phyloP scores from a whole-genome alignment of 106 monocot genomes.

The Phalaenopsis aphrodite region DNA sequence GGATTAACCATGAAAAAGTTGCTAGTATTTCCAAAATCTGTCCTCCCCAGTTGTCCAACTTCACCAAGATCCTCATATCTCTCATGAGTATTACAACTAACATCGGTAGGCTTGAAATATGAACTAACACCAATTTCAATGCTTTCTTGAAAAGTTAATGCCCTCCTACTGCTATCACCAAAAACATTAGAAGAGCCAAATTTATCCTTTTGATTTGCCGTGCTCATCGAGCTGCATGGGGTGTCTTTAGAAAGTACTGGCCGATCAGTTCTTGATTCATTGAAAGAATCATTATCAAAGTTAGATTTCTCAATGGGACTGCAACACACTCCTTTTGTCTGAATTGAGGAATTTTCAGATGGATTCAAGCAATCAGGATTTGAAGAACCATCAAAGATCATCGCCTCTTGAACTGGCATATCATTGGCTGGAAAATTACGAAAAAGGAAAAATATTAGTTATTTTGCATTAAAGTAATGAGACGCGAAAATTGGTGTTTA shows the following conservation, averaged over 20 bases:
- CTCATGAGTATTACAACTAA: neutral
- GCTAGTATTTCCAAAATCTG: conserved; percentile 5
- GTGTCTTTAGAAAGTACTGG: neutral
- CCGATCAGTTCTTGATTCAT: neutral
- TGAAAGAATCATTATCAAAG: neutral
- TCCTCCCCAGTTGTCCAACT: neutral
- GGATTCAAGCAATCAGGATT: neutral
- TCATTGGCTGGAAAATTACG: conserved; percentile 1
- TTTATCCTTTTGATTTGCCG: neutral
- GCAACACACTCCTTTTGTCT: neutral
- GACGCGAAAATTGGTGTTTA: neutral
- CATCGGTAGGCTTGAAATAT: neutral
- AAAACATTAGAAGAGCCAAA: neutral
- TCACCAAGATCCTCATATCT: conserved; percentile 8
- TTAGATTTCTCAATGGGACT: neutral
- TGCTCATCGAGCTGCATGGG: neutral
- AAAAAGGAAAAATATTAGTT: neutral
- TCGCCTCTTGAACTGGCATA: neutral
- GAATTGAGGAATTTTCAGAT: neutral
- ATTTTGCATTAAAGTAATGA: neutral
- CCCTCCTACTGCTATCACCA: conserved; percentile 1
- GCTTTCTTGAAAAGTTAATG: conserved; percentile 9
- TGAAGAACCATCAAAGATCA: neutral
- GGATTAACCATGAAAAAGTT: conserved; percentile 14
- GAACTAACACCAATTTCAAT: neutral